Evolutionary conservation across 208 protist genomes (phyloP).

Genomic region (Acanthamoeba healyi): DNA sequence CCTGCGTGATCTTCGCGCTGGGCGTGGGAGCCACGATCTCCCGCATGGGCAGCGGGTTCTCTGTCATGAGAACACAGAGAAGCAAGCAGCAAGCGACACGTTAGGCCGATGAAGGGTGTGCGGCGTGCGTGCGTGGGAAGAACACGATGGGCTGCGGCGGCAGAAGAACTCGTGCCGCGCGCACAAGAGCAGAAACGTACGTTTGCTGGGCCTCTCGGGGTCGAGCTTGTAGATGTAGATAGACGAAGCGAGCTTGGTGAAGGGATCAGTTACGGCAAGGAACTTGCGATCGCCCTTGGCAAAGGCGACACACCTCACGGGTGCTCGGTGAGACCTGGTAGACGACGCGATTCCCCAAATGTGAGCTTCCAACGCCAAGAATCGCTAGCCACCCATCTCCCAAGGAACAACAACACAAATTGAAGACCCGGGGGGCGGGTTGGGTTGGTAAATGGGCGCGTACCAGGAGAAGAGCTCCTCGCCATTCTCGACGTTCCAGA

Average conservation of each 20-base stretch:
- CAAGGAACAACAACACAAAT: not conserved
- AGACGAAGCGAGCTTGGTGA: slow-evolving; percentile 90
- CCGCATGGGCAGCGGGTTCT: slow-evolving; percentile 13
- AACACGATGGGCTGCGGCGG: too few relatives aligned
- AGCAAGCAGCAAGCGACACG: not conserved
- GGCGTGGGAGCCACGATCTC: slow-evolving; percentile 52
- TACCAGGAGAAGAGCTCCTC: slow-evolving; percentile 77
- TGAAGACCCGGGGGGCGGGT: too few relatives aligned
- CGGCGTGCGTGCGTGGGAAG: too few relatives aligned
- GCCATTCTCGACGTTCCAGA: slow-evolving; percentile 95
- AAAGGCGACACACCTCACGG: slow-evolving; percentile 90
- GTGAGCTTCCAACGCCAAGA: not conserved
- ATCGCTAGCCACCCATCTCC: not conserved
- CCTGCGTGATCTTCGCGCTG: slow-evolving; percentile 91
- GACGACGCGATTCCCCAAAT: not conserved
- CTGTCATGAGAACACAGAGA: not conserved
- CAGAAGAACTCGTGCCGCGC: too few relatives aligned
- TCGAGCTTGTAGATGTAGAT: slow-evolving; percentile 94
- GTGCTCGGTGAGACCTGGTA: slow-evolving; percentile 68
- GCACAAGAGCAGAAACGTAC: not conserved
- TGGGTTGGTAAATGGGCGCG: too few relatives aligned
- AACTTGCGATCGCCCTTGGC: slow-evolving; percentile 94
- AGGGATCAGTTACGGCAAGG: slow-evolving; percentile 94
- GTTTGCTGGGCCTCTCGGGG: slow-evolving; percentile 51
- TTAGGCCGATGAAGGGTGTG: too few relatives aligned